Conservation (phyloP, 2,329 filamentous ascomycete genomes). For the Monosporascus cannonballus region DNA sequence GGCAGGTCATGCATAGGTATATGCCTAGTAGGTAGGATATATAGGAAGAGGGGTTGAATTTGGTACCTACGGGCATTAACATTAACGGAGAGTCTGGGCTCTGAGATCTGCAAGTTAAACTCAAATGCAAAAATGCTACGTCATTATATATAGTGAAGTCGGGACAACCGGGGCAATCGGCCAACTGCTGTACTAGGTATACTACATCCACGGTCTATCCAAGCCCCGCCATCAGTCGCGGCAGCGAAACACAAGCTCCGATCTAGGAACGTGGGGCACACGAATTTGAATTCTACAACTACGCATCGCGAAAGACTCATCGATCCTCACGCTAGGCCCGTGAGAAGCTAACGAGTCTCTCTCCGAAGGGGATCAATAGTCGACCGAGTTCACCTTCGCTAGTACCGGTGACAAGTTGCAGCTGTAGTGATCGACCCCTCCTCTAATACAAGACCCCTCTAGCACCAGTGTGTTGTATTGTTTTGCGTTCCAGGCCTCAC, state of each 20-base stretch:
- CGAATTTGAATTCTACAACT: conserved; percentile 15
- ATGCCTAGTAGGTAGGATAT: too few species aligned
- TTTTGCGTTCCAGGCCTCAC: not conserved
- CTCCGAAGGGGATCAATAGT: not conserved
- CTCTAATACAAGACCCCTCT: too few species aligned
- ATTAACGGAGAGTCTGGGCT: too few species aligned
- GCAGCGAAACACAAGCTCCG: conserved; percentile 27
- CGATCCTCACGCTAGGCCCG: not conserved
- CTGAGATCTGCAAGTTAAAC: too few species aligned
- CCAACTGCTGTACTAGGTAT: not conserved
- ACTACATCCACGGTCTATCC: not conserved
- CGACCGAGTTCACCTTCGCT: not conserved
- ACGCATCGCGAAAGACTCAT: not conserved
- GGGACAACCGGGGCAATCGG: too few species aligned
- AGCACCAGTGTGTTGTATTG: not conserved
- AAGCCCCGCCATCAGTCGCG: conserved; percentile 12
- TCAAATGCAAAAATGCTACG: too few species aligned
- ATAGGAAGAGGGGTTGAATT: too few species aligned
- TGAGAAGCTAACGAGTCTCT: not conserved
- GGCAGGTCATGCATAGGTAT: too few species aligned
- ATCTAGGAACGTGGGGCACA: conserved; percentile 35
- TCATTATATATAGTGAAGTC: too few species aligned
- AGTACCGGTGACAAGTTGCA: too few species aligned
- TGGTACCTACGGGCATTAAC: too few species aligned
- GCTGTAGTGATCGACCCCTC: too few species aligned